Evolutionary conservation across 148 eudicot genomes (phyloP).

Genomic region (Rhododendron vialii): DNA sequence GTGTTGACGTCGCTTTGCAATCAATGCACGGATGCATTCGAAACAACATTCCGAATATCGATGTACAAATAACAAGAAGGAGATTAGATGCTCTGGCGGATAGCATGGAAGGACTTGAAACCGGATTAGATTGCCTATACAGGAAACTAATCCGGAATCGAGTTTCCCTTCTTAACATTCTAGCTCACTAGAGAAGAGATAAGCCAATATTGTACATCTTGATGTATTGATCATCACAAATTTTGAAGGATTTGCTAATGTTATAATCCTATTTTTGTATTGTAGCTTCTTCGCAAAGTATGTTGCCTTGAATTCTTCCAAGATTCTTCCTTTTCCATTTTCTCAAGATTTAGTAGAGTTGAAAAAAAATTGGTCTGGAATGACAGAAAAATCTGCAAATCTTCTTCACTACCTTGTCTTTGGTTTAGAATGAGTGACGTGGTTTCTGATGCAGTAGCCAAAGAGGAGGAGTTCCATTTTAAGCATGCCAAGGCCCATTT

Average conservation of each 20-base stretch:
- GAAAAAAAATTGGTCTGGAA: background rate
- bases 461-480: too few species aligned
- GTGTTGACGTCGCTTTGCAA: conserved; percentile 21
- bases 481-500: too few species aligned
- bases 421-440: too few species aligned
- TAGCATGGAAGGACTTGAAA: conserved; percentile 23
- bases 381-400: too few species aligned
- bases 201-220: background rate
- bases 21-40: background rate
- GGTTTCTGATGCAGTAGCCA: too few species aligned
- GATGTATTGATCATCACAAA: background rate
- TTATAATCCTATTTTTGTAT: background rate
- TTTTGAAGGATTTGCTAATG: background rate
- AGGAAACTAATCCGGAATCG: conserved; percentile 26
- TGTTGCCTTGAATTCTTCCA: background rate
- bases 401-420: too few species aligned
- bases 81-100: conserved; percentile 25
- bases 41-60: background rate
- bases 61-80: conserved; percentile 9
- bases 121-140: conserved; percentile 20
- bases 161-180: conserved; percentile 35
- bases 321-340: background rate
- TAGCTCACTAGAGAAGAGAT: conserved; percentile 14
- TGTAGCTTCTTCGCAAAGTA: background rate
- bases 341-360: background rate